These are phyloP conservation scores for Daldinia vernicosa DNA, from an alignment of 495 filamentous ascomycete species.

Conservation along the genomic window DNA sequence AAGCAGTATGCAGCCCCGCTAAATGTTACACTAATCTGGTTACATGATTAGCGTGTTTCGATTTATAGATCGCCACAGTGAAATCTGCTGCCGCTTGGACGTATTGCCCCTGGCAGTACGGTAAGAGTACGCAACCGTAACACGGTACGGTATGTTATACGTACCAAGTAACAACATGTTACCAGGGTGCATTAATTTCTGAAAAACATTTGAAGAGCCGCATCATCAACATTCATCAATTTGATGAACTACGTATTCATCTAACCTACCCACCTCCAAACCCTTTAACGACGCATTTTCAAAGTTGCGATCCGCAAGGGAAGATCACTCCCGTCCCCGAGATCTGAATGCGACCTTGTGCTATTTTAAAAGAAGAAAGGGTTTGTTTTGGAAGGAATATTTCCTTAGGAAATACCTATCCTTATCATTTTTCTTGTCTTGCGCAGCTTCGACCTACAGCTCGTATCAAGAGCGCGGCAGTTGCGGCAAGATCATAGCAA, in stretches of 20 bases:
- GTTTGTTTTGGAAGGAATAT: background rate
- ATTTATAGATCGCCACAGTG: constrained; percentile 15
- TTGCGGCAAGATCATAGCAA: background rate
- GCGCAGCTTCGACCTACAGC: background rate
- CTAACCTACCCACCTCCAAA: background rate
- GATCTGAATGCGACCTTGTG: background rate
- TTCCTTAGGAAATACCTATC: background rate
- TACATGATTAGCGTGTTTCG: background rate
- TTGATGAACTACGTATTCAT: background rate
- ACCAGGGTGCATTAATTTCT: constrained; percentile 5
- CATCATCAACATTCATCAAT: constrained; percentile 27
- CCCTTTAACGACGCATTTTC: background rate
- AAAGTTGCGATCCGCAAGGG: background rate
- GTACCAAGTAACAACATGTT: background rate
- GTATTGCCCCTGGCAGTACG: background rate
- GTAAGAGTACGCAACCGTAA: background rate
- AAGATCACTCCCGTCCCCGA: background rate
- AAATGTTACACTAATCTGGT: background rate
- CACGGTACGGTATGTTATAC: background rate
- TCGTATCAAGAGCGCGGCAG: background rate
- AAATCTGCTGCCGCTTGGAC: background rate
- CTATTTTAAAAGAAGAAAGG: background rate
- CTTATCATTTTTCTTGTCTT: background rate
- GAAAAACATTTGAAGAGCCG: constrained; percentile 27
- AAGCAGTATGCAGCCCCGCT: background rate